Conservation (phyloP, 2,329 filamentous ascomycete genomes). For the Aspergillus aculeatinus region DNA sequence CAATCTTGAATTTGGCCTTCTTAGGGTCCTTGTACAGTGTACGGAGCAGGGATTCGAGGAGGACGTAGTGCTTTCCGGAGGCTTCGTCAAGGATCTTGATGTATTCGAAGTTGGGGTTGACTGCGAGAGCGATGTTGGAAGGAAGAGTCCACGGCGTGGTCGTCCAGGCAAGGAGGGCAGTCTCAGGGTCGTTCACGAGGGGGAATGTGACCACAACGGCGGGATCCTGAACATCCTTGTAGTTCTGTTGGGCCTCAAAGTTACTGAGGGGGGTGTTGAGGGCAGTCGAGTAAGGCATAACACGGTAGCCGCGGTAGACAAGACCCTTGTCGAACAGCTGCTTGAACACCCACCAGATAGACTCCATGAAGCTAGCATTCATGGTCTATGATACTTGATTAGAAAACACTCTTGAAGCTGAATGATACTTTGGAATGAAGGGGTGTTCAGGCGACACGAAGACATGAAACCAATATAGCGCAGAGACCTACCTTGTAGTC, state of each 20-base stretch:
- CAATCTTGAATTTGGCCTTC: constrained; percentile 85
- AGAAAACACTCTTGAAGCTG: neutral
- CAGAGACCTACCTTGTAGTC: constrained; percentile 72
- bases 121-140: constrained; percentile 74
- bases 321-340: constrained; percentile 84
- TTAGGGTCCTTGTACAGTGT: constrained; percentile 93
- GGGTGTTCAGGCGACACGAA: neutral
- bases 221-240: constrained; percentile 88
- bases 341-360: constrained; percentile 96
- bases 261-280: constrained; percentile 88
- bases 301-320: constrained; percentile 85
- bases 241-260: constrained; percentile 92
- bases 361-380: constrained; percentile 94
- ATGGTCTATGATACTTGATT: constrained; percentile 65
- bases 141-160: constrained; percentile 87
- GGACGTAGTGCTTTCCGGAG: constrained; percentile 78
- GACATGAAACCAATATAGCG: neutral
- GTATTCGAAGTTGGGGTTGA: constrained; percentile 81
- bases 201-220: constrained; percentile 88
- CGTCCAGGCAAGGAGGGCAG: constrained; percentile 80
- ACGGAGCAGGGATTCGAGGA: constrained; percentile 75
- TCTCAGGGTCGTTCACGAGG: constrained; percentile 72
- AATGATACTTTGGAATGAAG: no score
- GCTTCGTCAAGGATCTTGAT: constrained; percentile 81
- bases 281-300: constrained; percentile 94